Conservation (phyloP, 1,284 basidiomycete genomes). For the Tilletia setariae region DNA sequence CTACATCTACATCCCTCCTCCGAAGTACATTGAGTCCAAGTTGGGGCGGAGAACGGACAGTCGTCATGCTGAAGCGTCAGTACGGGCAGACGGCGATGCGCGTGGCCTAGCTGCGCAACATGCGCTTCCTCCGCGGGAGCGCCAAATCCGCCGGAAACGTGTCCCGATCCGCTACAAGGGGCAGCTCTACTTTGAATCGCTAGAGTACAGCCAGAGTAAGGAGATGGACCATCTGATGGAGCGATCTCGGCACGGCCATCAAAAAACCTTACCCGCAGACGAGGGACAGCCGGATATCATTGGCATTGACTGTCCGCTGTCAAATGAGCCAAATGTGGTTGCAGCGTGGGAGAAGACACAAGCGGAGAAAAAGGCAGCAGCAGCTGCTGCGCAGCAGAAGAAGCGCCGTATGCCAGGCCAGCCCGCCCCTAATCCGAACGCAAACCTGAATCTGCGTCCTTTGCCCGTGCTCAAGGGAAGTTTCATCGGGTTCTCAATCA, state of each 20-base stretch:
- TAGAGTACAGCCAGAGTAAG: slow-evolving; percentile 84
- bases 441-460: slow-evolving; percentile 59
- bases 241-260: slow-evolving; percentile 44
- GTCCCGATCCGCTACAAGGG: slow-evolving; percentile 85
- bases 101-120: not conserved
- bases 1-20: slow-evolving; percentile 79
- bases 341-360: slow-evolving; percentile 11
- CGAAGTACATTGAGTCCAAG: slow-evolving; percentile 16
- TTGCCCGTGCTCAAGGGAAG: slow-evolving; percentile 72
- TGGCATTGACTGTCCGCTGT: slow-evolving; percentile 15
- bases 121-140: slow-evolving; percentile 49
- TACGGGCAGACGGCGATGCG: not conserved
- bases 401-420: slow-evolving; percentile 23
- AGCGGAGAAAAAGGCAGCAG: slow-evolving; percentile 25
- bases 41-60: slow-evolving; percentile 27
- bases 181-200: slow-evolving; percentile 91
- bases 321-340: not conserved
- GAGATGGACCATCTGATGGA: slow-evolving; percentile 75
- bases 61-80: not conserved
- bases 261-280: slow-evolving; percentile 18
- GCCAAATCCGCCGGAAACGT: slow-evolving; percentile 40
- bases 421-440: slow-evolving; percentile 19
- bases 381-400: slow-evolving; percentile 24
- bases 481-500: slow-evolving; percentile 83
- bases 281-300: slow-evolving; percentile 12